Evolutionary conservation across 2,329 filamentous ascomycete genomes (phyloP), one percentile per base, ranked within the genome.

Genomic region (Cercospora sp.): DNA sequence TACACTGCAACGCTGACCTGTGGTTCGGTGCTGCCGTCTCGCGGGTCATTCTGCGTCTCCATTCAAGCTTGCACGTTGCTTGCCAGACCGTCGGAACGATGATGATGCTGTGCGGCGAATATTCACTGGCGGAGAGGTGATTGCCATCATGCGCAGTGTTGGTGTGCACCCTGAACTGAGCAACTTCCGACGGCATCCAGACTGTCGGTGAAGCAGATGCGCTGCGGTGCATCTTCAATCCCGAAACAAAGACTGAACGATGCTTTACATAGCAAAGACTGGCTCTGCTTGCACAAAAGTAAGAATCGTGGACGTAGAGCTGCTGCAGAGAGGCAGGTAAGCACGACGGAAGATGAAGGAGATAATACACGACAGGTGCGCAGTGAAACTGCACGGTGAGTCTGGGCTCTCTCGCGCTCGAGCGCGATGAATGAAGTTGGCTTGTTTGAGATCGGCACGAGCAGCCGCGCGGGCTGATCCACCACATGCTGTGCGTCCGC

Each of bases 31-130:
- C 60, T 36, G 65, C 69, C 68, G 66, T 63, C 60, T 48, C 51
- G 66, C 60, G 60, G 66, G 62, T 63, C 63, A 69, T 67, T 64
- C 36, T 60, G 39, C 68, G 33, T 66, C 65, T 62, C 59, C 65
- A 63, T 69, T 58, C 67, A 60, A 67, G 60, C 55, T 62, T 67
- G 63, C 65, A 60, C 62, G 67, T 55, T 67, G 69, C 68, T 60
- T 62, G 53, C 69, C 69, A 69, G 45, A 63, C 60, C 16, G n/a
- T 66, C 65, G 69, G 69, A 42, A 59, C 63, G 16, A 42, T 26
- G 60, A 64, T 61, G 55, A 39, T 64, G 61, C 61, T 60, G 67
- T 69, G 60, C 45, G 23, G 48, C 48, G 39, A 45, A 33, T 28
- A 16, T 28, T 64, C 60, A 58, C 26, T 45, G 48, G 57, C 31